These are phyloP conservation scores for Phytophthora vignae DNA, from an alignment of 352 stramenopile genomes.

Conservation along the genomic window DNA sequence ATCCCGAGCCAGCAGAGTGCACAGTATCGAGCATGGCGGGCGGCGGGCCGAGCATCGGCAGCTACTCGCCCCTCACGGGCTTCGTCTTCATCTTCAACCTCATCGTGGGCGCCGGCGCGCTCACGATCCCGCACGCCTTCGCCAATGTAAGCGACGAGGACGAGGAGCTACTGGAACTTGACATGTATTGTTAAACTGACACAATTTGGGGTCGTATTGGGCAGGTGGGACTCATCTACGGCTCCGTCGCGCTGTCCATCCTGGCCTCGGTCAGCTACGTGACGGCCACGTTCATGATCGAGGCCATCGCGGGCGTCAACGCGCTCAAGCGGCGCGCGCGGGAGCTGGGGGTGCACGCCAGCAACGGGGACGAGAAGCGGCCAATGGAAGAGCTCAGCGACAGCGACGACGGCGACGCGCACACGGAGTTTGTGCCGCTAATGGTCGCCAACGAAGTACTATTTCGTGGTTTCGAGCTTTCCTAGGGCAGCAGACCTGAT, in stretches of 20 bases:
- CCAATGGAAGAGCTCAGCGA: conserved; percentile 40
- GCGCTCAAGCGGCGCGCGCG: conserved; percentile 65
- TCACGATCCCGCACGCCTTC: conserved; percentile 89
- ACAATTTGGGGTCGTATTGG: not conserved
- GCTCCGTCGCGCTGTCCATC: conserved; percentile 58
- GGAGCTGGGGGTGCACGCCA: conserved; percentile 45
- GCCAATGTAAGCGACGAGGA: conserved; percentile 55
- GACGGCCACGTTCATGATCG: conserved; percentile 88
- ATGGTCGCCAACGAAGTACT: conserved; percentile 80
- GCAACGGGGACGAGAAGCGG: conserved; percentile 34
- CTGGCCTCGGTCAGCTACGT: conserved; percentile 81
- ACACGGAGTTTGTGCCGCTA: conserved; percentile 80
- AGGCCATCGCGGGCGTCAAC: conserved; percentile 85
- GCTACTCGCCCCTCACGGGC: conserved; percentile 87
- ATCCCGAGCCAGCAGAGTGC: conserved; percentile 3
- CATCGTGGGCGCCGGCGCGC: conserved; percentile 86
- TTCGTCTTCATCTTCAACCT: conserved; percentile 94
- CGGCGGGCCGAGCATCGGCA: conserved; percentile 57
- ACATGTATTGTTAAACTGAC: too few relatives aligned
- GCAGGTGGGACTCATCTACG: conserved; percentile 82
- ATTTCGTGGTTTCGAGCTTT: conserved; percentile 26
- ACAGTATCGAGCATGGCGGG: conserved; percentile 51
- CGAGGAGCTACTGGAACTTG: too few relatives aligned
- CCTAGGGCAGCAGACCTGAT: conserved; percentile 22
- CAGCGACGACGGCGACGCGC: conserved; percentile 51